phyloP scores from a whole-genome alignment of 257 asterid genomes.

The Linderniella brevidens region DNA sequence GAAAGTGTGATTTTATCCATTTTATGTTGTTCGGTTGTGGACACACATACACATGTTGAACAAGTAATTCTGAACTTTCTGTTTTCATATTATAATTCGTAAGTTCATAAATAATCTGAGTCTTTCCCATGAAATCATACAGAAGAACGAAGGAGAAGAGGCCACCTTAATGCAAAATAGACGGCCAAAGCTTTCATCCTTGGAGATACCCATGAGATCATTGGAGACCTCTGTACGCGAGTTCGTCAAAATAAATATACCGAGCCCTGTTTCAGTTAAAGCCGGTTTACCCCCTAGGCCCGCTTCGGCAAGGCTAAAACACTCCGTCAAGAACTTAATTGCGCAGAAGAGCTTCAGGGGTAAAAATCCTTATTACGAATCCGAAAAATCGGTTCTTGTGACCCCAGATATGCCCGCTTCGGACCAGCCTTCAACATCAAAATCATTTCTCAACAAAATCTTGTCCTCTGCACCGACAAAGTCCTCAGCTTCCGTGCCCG shows the following conservation, averaged over 20 bases:
- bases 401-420: conserved; percentile 51
- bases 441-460: conserved; percentile 74
- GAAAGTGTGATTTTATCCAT: too few relatives aligned
- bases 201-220: conserved; percentile 68
- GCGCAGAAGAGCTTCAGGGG: conserved; percentile 64
- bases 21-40: too few relatives aligned
- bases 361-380: conserved; percentile 40
- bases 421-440: conserved; percentile 74
- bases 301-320: conserved; percentile 51
- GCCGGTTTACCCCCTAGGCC: conserved; percentile 88
- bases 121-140: background rate
- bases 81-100: too few relatives aligned
- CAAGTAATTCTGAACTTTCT: too few relatives aligned
- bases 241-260: conserved; percentile 41
- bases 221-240: conserved; percentile 37
- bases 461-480: conserved; percentile 58
- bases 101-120: background rate
- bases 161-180: conserved; percentile 44
- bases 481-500: conserved; percentile 55
- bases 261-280: conserved; percentile 56
- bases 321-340: conserved; percentile 68
- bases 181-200: conserved; percentile 54
- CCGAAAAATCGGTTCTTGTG: conserved; percentile 66
- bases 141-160: conserved; percentile 39
- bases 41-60: too few relatives aligned